These are phyloP conservation scores for Annulohypoxylon nitens DNA, from an alignment of 495 filamentous ascomycete genomes.

Conservation along the genomic window DNA sequence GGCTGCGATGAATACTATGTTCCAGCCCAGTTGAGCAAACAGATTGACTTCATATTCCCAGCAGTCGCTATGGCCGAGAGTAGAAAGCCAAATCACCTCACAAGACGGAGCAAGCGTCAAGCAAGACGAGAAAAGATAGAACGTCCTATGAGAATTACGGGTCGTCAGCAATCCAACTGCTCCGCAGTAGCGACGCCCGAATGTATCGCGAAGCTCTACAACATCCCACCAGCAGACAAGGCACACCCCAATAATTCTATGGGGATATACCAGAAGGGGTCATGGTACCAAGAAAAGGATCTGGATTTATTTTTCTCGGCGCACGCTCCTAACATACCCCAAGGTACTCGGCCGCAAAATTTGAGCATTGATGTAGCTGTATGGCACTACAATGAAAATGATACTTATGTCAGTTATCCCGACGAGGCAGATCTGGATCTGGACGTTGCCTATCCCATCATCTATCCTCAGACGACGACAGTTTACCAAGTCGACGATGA, in stretches of 20 bases:
- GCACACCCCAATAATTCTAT: conserved; percentile 36
- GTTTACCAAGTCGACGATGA: conserved; percentile 3
- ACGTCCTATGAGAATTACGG: neutral
- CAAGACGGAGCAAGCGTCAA: neutral
- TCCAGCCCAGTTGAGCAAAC: neutral
- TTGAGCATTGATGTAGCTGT: conserved; percentile 2
- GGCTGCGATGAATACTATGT: conserved; percentile 20
- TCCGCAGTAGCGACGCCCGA: neutral
- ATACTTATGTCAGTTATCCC: neutral
- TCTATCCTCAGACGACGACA: conserved; percentile 6
- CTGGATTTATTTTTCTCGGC: neutral
- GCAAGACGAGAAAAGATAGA: neutral
- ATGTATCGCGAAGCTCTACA: conserved; percentile 9
- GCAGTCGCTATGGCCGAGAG: neutral
- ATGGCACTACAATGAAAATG: conserved; percentile 5
- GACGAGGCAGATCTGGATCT: conserved; percentile 8
- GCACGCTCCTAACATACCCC: neutral
- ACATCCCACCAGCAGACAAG: conserved; percentile 31
- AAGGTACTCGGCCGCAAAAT: conserved; percentile 4
- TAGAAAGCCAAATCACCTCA: neutral
- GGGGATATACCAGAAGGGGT: conserved; percentile 48
- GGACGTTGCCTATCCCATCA: conserved; percentile 5
- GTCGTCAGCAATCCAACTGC: neutral
- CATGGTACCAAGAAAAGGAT: conserved; percentile 24
- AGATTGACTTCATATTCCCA: conserved; percentile 2